A percentile compares a stretch with the other conserved stretches of the same genome.
Conservation (phyloP, 495 filamentous ascomycete genomes). For the Penicillium mononematosum region DNA sequence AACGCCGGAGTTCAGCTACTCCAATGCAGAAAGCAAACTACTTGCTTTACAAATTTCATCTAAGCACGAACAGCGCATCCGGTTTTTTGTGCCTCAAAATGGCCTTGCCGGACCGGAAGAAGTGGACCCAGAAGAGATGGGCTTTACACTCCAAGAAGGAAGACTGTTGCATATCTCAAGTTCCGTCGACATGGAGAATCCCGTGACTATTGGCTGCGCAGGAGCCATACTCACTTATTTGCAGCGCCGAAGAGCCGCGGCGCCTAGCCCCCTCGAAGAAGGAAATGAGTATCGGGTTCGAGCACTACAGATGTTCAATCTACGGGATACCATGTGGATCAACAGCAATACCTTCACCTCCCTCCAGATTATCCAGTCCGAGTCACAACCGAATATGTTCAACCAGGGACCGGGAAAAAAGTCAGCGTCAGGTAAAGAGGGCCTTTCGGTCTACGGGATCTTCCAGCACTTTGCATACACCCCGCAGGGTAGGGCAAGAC, state of each 20-base stretch:
- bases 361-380: constrained; percentile 81
- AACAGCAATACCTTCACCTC: constrained; percentile 76
- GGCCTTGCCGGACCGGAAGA: constrained; percentile 45
- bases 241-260: constrained; percentile 63
- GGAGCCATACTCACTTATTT: constrained; percentile 82
- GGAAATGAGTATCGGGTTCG: constrained; percentile 56
- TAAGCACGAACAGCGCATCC: constrained; percentile 35
- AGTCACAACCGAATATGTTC: constrained; percentile 81
- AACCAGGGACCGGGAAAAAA: constrained; percentile 71
- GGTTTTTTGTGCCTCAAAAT: constrained; percentile 59
- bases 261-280: constrained; percentile 1
- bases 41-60: constrained; percentile 49
- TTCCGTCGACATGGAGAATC: constrained; percentile 76
- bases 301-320: constrained; percentile 72
- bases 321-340: constrained; percentile 80
- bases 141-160: constrained; percentile 55
- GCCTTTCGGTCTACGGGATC: constrained; percentile 83
- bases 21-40: constrained; percentile 67
- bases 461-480: constrained; percentile 77
- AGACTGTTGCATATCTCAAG: constrained; percentile 70
- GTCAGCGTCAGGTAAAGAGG: constrained; percentile 75
- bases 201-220: constrained; percentile 72
- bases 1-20: constrained; percentile 74
- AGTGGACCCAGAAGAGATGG: constrained; percentile 46
- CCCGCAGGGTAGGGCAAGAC: constrained; percentile 71